Conservation (phyloP, 371 early-diverging fungal species). For the Rhizopus microsporus region DNA sequence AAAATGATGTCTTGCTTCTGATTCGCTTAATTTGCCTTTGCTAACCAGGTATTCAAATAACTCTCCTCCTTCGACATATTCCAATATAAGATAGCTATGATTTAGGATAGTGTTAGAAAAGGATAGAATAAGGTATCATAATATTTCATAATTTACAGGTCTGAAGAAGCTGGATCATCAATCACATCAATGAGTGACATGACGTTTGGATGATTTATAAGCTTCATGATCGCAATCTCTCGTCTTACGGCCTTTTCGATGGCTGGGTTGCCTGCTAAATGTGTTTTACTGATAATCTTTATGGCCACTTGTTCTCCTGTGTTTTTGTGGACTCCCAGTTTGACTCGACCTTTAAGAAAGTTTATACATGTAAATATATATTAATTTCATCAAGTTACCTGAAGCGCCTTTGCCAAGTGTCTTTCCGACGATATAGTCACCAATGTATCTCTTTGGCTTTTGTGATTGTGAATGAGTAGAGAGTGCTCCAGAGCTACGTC, state of each 20-base stretch:
- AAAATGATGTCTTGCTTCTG: constrained; percentile 89
- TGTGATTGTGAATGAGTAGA: constrained; percentile 35
- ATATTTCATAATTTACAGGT: constrained; percentile 57
- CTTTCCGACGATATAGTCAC: constrained; percentile 54
- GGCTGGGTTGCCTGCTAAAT: constrained; percentile 55
- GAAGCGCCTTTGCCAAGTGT: constrained; percentile 56
- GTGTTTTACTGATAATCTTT: constrained; percentile 53
- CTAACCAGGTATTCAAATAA: constrained; percentile 53
- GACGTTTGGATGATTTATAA: constrained; percentile 70
- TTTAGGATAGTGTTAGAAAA: background rate
- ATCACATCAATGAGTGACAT: constrained; percentile 73
- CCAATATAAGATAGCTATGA: constrained; percentile 41
- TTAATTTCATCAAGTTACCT: constrained; percentile 28
- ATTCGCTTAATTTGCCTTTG: constrained; percentile 61
- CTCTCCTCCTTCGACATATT: constrained; percentile 55
- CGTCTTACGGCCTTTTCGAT: constrained; percentile 67
- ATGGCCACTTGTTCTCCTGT: constrained; percentile 55
- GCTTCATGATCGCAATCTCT: constrained; percentile 78
- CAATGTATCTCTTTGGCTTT: constrained; percentile 47
- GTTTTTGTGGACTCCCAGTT: constrained; percentile 41
- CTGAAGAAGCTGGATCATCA: constrained; percentile 62
- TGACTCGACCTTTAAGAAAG: constrained; percentile 40
- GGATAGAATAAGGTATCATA: background rate
- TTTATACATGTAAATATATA: background rate
- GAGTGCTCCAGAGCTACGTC: constrained; percentile 45